Percentiles rank a stretch among this genome's conserved stretches.
Evolutionary conservation across 1,139 yeast genomes (phyloP).

Genomic region (Scheffersomyces segobiensis): DNA sequence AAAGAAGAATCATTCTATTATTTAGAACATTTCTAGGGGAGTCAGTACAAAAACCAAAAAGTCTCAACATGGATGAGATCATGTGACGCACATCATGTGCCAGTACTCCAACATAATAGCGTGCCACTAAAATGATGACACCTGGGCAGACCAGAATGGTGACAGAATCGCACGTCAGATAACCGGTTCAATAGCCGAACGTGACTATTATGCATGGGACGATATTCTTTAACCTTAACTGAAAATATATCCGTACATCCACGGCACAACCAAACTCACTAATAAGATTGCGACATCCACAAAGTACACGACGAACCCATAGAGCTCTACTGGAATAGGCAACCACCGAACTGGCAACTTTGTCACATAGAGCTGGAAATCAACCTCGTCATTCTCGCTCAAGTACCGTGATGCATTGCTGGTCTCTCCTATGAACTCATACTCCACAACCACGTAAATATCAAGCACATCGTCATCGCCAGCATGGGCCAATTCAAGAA

Average conservation of each 20-base stretch:
- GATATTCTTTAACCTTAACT: conserved; percentile 1
- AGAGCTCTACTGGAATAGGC: conserved; percentile 44
- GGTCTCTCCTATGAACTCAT: conserved; percentile 27
- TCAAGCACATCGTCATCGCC: conserved; percentile 21
- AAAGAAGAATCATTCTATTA: neutral
- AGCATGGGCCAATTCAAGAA: neutral
- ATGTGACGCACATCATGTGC: neutral
- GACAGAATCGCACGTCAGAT: neutral
- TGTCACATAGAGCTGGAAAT: conserved; percentile 31
- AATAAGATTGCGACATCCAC: conserved; percentile 26
- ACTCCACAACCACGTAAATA: conserved; percentile 30
- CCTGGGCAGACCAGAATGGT: neutral
- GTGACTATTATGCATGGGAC: neutral
- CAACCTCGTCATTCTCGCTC: conserved; percentile 15
- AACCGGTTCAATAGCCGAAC: neutral
- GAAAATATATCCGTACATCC: conserved; percentile 5
- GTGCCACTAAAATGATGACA: neutral
- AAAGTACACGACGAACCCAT: conserved; percentile 31
- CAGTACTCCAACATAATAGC: neutral
- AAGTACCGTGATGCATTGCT: conserved; percentile 14
- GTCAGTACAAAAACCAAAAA: neutral
- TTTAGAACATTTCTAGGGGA: neutral
- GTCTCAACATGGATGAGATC: neutral
- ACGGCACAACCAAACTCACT: conserved; percentile 11
- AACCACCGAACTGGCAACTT: conserved; percentile 31